phyloP scores from a whole-genome alignment of 2,329 filamentous ascomycete genomes.

The Alternaria postmessia region DNA sequence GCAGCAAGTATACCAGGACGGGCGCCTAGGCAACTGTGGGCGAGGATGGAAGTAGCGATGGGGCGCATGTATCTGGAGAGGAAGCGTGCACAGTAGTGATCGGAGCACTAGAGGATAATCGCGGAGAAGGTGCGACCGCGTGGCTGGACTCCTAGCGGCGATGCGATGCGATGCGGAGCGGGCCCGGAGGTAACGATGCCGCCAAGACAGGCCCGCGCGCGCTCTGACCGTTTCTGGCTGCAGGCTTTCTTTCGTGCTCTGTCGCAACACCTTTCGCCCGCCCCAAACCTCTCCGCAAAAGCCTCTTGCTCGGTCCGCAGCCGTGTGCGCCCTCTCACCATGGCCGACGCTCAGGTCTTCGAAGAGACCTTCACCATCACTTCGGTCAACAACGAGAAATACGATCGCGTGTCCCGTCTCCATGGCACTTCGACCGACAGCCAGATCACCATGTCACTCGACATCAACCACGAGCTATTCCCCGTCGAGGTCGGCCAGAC shows the following conservation, averaged over 20 bases:
- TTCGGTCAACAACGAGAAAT: constrained; percentile 82
- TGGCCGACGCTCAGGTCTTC: constrained; percentile 90
- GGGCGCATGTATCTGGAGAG: not conserved
- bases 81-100: too few species aligned
- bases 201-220: constrained; percentile 13
- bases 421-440: constrained; percentile 79
- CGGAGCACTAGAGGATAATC: not conserved
- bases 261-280: constrained; percentile 7
- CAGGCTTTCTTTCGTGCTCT: constrained; percentile 27
- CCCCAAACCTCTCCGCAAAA: not conserved
- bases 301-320: not conserved
- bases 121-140: not conserved
- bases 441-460: constrained; percentile 80
- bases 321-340: constrained; percentile 48
- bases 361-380: constrained; percentile 90
- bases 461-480: constrained; percentile 94
- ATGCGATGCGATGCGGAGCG: constrained; percentile 13
- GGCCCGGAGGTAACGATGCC: constrained; percentile 21
- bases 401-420: constrained; percentile 92
- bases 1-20: not conserved
- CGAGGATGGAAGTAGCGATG: not conserved
- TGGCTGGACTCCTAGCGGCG: constrained; percentile 1
- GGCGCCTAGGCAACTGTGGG: constrained; percentile 1
- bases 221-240: constrained; percentile 13
- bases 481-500: constrained; percentile 77